These are phyloP conservation scores for Penicillium sp. DNA, from an alignment of 2,329 filamentous ascomycete species.

Conservation along the genomic window DNA sequence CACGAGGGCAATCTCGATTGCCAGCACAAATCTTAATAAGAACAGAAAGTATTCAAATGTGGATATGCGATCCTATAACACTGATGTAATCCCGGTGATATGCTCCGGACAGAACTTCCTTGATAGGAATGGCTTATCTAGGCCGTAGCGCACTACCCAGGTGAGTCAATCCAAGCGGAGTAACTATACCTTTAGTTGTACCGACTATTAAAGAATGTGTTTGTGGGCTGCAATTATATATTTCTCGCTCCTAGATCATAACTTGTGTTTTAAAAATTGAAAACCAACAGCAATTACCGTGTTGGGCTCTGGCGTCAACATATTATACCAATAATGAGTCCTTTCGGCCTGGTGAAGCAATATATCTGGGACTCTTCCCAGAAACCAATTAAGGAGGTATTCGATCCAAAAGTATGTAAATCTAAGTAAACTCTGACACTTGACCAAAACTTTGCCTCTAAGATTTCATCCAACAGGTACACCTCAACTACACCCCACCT, in stretches of 20 bases:
- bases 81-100: background rate
- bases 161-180: background rate
- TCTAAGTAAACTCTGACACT: background rate
- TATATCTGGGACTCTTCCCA: background rate
- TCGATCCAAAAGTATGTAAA: constrained; percentile 4
- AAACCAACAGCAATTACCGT: background rate
- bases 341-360: background rate
- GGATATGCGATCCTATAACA: constrained; percentile 3
- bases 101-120: constrained; percentile 5
- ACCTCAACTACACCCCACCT: constrained; percentile 15
- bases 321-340: background rate
- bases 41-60: background rate
- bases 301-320: background rate
- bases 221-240: background rate
- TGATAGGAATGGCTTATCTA: background rate
- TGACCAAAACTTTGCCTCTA: background rate
- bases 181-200: background rate
- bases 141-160: background rate
- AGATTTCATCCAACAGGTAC: constrained; percentile 8
- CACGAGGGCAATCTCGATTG: background rate
- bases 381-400: background rate
- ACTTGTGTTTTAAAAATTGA: background rate
- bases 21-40: background rate
- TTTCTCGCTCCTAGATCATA: background rate
- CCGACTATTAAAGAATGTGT: background rate